A percentile compares a stretch with the other conserved stretches of the same genome.
phyloP scores from a whole-genome alignment of 176 grass and related monocot genomes.

The Oryza glaberrima region DNA sequence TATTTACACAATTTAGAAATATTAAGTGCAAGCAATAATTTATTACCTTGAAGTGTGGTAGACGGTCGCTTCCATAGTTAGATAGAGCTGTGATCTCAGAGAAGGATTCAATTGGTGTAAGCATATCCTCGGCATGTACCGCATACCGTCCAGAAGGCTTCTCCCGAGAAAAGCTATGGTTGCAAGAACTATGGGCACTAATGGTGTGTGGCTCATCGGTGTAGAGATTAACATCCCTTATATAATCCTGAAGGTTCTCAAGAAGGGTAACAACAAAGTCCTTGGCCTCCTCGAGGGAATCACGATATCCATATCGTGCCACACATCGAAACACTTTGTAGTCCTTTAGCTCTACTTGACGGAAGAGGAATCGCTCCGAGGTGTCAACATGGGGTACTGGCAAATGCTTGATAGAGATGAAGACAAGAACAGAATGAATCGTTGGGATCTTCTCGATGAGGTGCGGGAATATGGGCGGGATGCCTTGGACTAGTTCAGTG shows the following conservation, averaged over 20 bases:
- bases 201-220: neutral
- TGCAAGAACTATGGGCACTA: neutral
- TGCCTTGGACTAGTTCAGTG: slow-evolving; percentile 57
- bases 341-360: slow-evolving; percentile 12
- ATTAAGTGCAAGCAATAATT: neutral
- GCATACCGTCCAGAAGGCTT: slow-evolving; percentile 29
- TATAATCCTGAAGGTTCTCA: slow-evolving; percentile 26
- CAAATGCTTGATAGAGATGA: slow-evolving; percentile 54
- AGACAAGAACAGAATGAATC: slow-evolving; percentile 43
- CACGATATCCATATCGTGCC: slow-evolving; percentile 57
- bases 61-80: neutral
- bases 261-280: slow-evolving; percentile 5
- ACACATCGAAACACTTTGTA: slow-evolving; percentile 46
- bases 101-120: slow-evolving; percentile 38
- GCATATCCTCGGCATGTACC: slow-evolving; percentile 40
- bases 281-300: slow-evolving; percentile 26
- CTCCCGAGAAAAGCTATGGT: slow-evolving; percentile 18
- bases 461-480: slow-evolving; percentile 56
- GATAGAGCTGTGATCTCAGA: slow-evolving; percentile 7
- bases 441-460: slow-evolving; percentile 42
- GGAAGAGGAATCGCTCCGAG: slow-evolving; percentile 46
- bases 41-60: slow-evolving; percentile 37
- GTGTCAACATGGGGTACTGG: slow-evolving; percentile 35
- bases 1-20: neutral
- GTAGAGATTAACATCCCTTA: slow-evolving; percentile 33